Evolutionary conservation across 2,329 filamentous ascomycete genomes (phyloP).

Genomic region (Rosellinia necatrix): DNA sequence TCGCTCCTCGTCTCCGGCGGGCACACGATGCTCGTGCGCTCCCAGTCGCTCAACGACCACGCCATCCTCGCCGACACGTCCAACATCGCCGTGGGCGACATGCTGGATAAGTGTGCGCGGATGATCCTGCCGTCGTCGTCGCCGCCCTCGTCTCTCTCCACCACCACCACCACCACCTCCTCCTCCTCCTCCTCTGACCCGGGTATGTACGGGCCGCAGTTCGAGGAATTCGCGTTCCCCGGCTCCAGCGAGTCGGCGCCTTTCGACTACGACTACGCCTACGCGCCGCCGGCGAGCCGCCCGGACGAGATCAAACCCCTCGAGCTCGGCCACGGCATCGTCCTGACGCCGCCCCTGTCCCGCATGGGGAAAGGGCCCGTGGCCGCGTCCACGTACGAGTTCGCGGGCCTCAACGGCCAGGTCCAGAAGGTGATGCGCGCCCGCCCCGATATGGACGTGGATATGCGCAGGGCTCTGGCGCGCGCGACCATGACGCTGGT

Average conservation of each 20-base stretch:
- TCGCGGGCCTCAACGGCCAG: constrained; percentile 71
- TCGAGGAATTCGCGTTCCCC: constrained; percentile 81
- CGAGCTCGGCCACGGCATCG: constrained; percentile 59
- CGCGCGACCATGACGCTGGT: constrained; percentile 75
- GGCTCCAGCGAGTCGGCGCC: background rate
- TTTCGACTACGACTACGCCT: constrained; percentile 51
- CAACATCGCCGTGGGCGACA: constrained; percentile 89
- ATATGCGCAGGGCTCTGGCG: constrained; percentile 72
- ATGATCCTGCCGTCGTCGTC: constrained; percentile 67
- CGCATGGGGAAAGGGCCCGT: constrained; percentile 45
- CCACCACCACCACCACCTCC: constrained; percentile 65
- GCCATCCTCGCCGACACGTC: constrained; percentile 70
- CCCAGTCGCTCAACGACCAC: constrained; percentile 70
- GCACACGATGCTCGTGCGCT: constrained; percentile 85
- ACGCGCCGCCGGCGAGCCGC: constrained; percentile 62
- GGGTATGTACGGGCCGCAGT: constrained; percentile 78
- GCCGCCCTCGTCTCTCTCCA: constrained; percentile 57
- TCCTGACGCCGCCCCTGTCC: constrained; percentile 68
- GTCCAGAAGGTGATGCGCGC: constrained; percentile 59
- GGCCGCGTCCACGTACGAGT: constrained; percentile 69
- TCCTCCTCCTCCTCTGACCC: constrained; percentile 57
- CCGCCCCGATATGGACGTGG: constrained; percentile 47
- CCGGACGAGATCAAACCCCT: constrained; percentile 59
- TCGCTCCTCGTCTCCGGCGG: constrained; percentile 90
- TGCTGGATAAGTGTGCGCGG: constrained; percentile 85